phyloP scores from a whole-genome alignment of 495 filamentous ascomycete species.

The Aspergillus ellipticus region DNA sequence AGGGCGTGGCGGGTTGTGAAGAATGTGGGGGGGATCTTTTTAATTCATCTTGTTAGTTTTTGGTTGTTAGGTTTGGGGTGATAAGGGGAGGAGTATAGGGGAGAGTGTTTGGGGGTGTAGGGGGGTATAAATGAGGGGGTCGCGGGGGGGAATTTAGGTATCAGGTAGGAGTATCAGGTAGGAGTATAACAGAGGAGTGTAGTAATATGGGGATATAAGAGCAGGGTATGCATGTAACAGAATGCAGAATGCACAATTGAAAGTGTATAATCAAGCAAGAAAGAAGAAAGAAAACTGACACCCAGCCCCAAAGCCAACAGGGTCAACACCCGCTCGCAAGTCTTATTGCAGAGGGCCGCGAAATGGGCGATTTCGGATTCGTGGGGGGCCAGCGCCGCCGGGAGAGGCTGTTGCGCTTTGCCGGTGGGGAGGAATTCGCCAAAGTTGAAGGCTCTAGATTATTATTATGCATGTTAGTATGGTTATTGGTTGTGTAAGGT shows the following conservation, averaged over 20 bases:
- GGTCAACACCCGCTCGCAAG: slow-evolving; percentile 67
- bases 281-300: slow-evolving; percentile 31
- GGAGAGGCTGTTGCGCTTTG: slow-evolving; percentile 78
- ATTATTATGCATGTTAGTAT: slow-evolving; percentile 6
- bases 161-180: neutral
- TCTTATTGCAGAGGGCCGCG: slow-evolving; percentile 61
- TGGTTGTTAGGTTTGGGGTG: neutral
- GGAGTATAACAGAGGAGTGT: neutral
- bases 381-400: slow-evolving; percentile 55
- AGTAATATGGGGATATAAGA: neutral
- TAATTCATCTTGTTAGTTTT: neutral
- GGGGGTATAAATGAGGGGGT: neutral
- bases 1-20: slow-evolving; percentile 68
- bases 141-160: no score
- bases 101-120: no score
- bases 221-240: no score
- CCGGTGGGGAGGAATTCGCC: slow-evolving; percentile 67
- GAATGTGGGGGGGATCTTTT: slow-evolving; percentile 54
- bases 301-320: slow-evolving; percentile 74
- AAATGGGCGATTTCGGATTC: slow-evolving; percentile 63
- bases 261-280: no score
- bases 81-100: neutral
- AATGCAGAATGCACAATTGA: no score
- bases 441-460: slow-evolving; percentile 84
- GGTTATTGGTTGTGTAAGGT: neutral